A percentile compares a stretch with the other conserved stretches of the same genome.
phyloP scores from a whole-genome alignment of 805 yeast species.

The Yarrowia sp. region DNA sequence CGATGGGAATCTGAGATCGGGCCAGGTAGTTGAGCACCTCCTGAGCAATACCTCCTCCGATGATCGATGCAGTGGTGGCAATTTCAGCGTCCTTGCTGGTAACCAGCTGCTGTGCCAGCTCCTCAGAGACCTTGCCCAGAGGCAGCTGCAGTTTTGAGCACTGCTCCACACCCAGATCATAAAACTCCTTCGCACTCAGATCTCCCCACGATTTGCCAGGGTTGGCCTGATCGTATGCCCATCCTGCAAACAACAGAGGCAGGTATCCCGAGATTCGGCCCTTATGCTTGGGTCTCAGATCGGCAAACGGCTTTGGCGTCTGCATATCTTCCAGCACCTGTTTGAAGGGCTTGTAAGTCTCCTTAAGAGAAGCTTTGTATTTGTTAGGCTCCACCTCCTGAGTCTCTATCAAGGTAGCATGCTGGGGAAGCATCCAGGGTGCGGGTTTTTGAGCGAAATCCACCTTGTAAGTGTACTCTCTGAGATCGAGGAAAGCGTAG shows the following conservation, averaged over 20 bases:
- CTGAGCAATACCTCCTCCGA: slow-evolving; percentile 91
- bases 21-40: slow-evolving; percentile 85
- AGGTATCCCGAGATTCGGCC: not conserved
- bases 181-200: not conserved
- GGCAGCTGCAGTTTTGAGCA: slow-evolving; percentile 55
- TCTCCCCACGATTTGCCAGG: slow-evolving; percentile 11
- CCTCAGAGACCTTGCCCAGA: slow-evolving; percentile 54
- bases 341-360: slow-evolving; percentile 17
- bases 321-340: slow-evolving; percentile 9
- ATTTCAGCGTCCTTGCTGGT: slow-evolving; percentile 58
- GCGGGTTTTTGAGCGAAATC: slow-evolving; percentile 40
- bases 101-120: slow-evolving; percentile 49
- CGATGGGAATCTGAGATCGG: slow-evolving; percentile 77
- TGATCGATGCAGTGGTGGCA: slow-evolving; percentile 84
- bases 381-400: not conserved
- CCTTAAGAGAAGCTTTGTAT: not conserved
- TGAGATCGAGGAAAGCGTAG: slow-evolving; percentile 78
- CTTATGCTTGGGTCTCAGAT: not conserved
- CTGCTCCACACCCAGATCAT: not conserved
- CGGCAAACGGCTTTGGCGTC: slow-evolving; percentile 2
- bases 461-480: slow-evolving; percentile 58
- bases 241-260: slow-evolving; percentile 11
- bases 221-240: slow-evolving; percentile 13
- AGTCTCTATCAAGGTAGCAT: not conserved
- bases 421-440: slow-evolving; percentile 57